Evolutionary conservation across 2,329 filamentous ascomycete species (phyloP), one percentile per base, ranked within the genome.

Genomic region (Pseudomassariella vexata): DNA sequence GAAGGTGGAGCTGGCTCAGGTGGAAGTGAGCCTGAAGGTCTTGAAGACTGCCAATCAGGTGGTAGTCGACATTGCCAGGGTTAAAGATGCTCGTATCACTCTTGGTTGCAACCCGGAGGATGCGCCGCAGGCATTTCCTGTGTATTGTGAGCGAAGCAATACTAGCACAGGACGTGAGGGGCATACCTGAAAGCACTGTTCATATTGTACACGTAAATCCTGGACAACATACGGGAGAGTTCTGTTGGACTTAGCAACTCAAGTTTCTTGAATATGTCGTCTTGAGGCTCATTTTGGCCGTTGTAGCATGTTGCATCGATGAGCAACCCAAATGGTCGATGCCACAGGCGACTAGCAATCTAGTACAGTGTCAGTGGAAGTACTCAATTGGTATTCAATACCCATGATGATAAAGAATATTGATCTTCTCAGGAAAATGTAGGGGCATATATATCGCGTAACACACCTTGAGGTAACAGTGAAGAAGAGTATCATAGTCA

Each of bases 141-240:
- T 5, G 15, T 5, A 3, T 31, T 4, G 6, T 35, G 49, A 20
- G 22, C 14, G 9, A 14, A 6, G n/a, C 25, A 35, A 11, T 19
- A 19, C 4, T 12, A 16, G 10, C 17, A 14, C 11, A 6, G 20
- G 34, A 10, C 16, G 18, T 9, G 6, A 12, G 8, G 6, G 14
- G 32, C 61, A 40, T 57, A 73, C 70, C 73, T 70, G 52, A 80
- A 82, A 9, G 76, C 71, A 47, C 74, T 82, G 46, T 84, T 84
- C 78, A 83, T 83, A 48, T 84, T 84, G 55, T 84, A 83, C 11
- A 84, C 66, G 42, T 83, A 84, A 24, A 82, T 66, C 22, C 77
- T 66, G 2, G 70, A 64, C 4, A 83, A 58, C 37, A 79, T 73
- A 31, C 65, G 66, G 2, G 70, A 66, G 26, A 83, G 53, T 44